Evolutionary conservation across 2,329 filamentous ascomycete genomes (phyloP).

Genomic region (Chrysosporium queenslandicum): DNA sequence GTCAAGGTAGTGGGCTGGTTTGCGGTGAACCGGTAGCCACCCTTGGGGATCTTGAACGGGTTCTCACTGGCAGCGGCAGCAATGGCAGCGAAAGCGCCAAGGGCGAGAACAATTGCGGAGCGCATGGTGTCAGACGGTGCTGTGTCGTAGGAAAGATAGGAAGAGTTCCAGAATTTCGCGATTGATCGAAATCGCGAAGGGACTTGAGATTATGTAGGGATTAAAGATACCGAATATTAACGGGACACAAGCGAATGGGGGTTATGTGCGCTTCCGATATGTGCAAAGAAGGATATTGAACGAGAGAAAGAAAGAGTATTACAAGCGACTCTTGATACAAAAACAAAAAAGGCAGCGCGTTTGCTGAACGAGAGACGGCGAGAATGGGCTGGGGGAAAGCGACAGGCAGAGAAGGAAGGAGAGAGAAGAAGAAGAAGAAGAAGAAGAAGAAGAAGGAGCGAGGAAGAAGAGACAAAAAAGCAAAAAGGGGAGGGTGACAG

Average conservation of each 20-base stretch:
- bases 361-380: background rate
- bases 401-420: constrained; percentile 12
- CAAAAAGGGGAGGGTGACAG: background rate
- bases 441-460: constrained; percentile 6
- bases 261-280: background rate
- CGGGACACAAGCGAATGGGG: no score
- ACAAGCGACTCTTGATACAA: background rate
- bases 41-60: constrained; percentile 39
- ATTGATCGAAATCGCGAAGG: background rate
- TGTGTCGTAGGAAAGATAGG: background rate
- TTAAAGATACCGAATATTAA: constrained; percentile 7
- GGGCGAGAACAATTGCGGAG: constrained; percentile 34
- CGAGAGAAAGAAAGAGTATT: background rate
- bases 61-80: constrained; percentile 36
- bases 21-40: constrained; percentile 38
- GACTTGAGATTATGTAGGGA: background rate
- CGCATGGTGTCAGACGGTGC: constrained; percentile 38
- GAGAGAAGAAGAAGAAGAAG: background rate
- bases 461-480: constrained; percentile 8
- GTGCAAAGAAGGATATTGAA: background rate
- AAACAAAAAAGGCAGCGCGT: background rate
- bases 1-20: constrained; percentile 39
- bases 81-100: constrained; percentile 38
- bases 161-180: background rate
- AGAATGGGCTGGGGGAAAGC: constrained; percentile 12